Evolutionary conservation across 352 stramenopile species (phyloP), one percentile per base, ranked within the genome.

Genomic region (Aphanomyces stellatus): DNA sequence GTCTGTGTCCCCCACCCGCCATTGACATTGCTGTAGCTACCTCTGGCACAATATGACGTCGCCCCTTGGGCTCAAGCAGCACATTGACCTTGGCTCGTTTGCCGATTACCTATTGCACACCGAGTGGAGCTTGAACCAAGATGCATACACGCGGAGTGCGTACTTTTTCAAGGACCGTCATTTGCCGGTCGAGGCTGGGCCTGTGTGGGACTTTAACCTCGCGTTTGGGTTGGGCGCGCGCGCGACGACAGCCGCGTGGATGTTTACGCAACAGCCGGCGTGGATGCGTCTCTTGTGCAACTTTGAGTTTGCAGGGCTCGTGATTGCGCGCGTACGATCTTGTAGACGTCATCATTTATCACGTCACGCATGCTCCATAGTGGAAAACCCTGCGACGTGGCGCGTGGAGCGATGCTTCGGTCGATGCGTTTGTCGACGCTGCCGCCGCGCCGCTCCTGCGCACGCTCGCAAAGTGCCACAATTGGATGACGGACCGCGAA

Each of bases 261-360:
- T 89, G 69, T 91, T 77, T 69, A 76, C 71, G 17, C 80, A 86
- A 73, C 88, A 88, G 71, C 87, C 80, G 27, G 88, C 79, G 71
- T 91, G 83, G 83, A 91, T 88, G 72, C 83, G 83, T 2, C 69
- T 91, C 24, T 78, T 88, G 74, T 91, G 82, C 72, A 81, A 91
- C 70, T 82, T 87, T 70, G 81, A 89, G 74, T 76, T 91, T 61
- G 76, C 81, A 35, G 85, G 76, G 67, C 62, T 88, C 28, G 71
- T 88, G 31, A 88, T 91, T 56, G 80, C 88, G 56, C 79, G 82
- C n/a, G 59, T 65, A 65, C 24, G 30, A n/a, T n/a, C n/a, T n/a
- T n/a, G n/a, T n/a, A n/a, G n/a, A n/a, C n/a, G n/a, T n/a, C n/a
- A n/a, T n/a, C n/a, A n/a, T n/a, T n/a, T n/a, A n/a, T n/a, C n/a